Evolutionary conservation across 2,329 filamentous ascomycete genomes (phyloP), one percentile per base, ranked within the genome.

Genomic region (Orbilia brochopaga): DNA sequence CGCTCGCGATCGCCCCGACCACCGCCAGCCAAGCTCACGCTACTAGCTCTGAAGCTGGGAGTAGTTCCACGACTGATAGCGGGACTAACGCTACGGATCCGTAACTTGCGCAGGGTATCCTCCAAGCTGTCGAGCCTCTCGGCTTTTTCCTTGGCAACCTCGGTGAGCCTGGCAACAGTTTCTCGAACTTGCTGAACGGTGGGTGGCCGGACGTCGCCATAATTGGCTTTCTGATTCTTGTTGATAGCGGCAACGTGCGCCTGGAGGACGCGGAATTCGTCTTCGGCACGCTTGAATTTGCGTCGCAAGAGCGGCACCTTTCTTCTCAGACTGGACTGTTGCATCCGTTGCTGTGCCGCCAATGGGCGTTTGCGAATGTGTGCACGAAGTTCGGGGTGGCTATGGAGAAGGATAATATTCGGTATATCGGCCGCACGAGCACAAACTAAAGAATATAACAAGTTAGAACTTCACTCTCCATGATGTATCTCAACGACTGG

Each of bases 51-150:
- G 21, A 73, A 73, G 10, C 46, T 73, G 11, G 69, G 69, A 3
- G 69, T 73, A 11, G 69, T 73, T n/a, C 69, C 69, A 13, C 69
- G 69, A 42, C 62, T 67, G 50, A 73, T 67, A 50, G 42, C 54
- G 23, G 69, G 69, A 27, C 62, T 73, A 51, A 58, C 63, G 27
- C 69, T 67, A 21, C 62, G 54, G 8, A 73, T 61, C 17, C 69
- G 61, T 62, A 73, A 62, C 42, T 57, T 73, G 11, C 69, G 57
- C 53, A 73, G 51, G 8, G 62, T 24, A 52, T 67, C 69, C 32
- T 73, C 69, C 10, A 73, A 40, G n/a, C 30, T 51, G 13, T 73
- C 69, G 21, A 73, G 40, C 37, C 58, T 50, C 11, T 73, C 62
- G 10, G 62, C 56, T 24, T 67, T 73, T 27, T 73, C 62, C 30